Base-by-base conservation (phyloP, 805 yeast genomes). In the Hanseniaspora guilliermondii region DNA sequence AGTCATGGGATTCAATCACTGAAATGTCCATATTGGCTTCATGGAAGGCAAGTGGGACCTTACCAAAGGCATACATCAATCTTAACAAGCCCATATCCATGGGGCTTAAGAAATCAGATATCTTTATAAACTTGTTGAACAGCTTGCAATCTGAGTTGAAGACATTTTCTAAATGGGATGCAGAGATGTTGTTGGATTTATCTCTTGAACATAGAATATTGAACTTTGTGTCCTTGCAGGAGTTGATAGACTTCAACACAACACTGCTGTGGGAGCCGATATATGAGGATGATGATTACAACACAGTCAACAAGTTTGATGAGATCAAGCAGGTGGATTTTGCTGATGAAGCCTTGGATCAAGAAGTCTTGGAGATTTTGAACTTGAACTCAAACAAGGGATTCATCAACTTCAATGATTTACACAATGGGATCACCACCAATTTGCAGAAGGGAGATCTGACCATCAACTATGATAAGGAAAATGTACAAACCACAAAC, bases 231-330 rank as follows among this genome's bases (percentile, higher is more conserved):
- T 78, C 84, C 19, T 78, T 78, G 42, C 80, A 75, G 52, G 85
- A 81, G 60, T 73, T 80, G 45, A 77, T 80, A 2, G 78, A 79
- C 25, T 76, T 83, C 61, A 78, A 84, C 57, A 72, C 78, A 12
- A 76, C 75, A 61, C 81, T 78, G 54, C 66, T 62, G 11, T 64
- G 65, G 61, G 72, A 69, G 57, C 70, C 71, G 16, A 32, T 48
- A 3, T 35, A n/a, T 22, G 37, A 39, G 2, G 53, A 48, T 2
- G 41, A 39, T 30, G 32, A 48, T 14, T 24, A 24, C 27, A 45
- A 30, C 24, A 45, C 36, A 11, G 25, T 37, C 17, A 47, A 25
- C 17, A 37, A 47, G 24, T 24, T 25, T 16, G 38, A 47, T 36
- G 30, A 40, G 11, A 14, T 52, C 16, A 37, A 49, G n/a, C 39